Conservation (phyloP, 345 rosid species). For the Acer campestre region DNA sequence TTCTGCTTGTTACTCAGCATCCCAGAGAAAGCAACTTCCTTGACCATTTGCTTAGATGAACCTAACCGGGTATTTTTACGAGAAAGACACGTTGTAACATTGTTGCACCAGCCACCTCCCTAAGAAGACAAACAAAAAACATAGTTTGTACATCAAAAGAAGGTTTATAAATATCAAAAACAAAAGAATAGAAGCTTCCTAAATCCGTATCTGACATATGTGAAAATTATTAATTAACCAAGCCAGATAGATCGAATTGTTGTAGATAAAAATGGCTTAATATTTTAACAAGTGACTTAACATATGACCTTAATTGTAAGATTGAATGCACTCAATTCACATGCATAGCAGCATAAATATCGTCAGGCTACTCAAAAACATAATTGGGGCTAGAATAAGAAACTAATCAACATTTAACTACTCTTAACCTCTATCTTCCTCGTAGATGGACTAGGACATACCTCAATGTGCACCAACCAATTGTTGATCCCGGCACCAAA, state of each 20-base stretch:
- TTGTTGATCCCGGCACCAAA: constrained; percentile 76
- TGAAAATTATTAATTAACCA: not conserved
- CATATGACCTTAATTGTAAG: not conserved
- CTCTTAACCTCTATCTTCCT: not conserved
- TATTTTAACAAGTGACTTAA: not conserved
- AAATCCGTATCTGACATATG: not conserved
- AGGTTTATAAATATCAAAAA: not conserved
- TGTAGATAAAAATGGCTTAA: not conserved
- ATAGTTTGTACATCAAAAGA: not conserved
- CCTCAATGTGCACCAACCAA: constrained; percentile 91
- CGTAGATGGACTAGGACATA: constrained; percentile 30
- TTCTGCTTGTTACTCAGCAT: constrained; percentile 56
- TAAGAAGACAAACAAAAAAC: constrained; percentile 18
- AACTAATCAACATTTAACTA: not conserved
- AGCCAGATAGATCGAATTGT: not conserved
- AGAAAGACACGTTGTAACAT: constrained; percentile 55
- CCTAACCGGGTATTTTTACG: constrained; percentile 75
- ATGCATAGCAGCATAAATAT: not conserved
- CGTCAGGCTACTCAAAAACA: not conserved
- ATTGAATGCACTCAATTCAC: not conserved
- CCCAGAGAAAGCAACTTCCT: constrained; percentile 74
- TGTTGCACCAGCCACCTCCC: constrained; percentile 99
- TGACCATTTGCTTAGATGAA: constrained; percentile 74
- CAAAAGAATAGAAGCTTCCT: not conserved
- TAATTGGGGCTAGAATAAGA: not conserved